Evolutionary conservation across 176 grass and related monocot genomes (phyloP).

Genomic region (Aegilops bicornis): DNA sequence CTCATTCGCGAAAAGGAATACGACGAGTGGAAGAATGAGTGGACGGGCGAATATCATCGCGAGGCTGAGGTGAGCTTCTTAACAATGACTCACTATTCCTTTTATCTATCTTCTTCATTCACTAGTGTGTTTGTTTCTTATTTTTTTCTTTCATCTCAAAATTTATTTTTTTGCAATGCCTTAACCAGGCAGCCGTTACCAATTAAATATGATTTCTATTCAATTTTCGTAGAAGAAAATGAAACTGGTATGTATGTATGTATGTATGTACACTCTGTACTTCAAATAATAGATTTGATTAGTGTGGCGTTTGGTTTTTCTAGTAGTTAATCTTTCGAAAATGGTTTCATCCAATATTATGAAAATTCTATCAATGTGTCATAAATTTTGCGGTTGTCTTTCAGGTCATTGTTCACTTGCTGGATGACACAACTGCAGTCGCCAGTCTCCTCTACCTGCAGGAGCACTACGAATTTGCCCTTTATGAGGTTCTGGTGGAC

Average conservation of each 20-base stretch:
- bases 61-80: not conserved
- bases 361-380: not conserved
- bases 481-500: not conserved
- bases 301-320: too few relatives aligned
- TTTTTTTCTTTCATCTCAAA: not conserved
- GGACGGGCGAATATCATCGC: not conserved
- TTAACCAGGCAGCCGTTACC: too few relatives aligned
- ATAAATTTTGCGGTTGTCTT: not conserved
- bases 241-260: too few relatives aligned
- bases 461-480: slow-evolving; percentile 7
- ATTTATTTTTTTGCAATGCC: not conserved
- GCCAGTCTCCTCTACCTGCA: not conserved
- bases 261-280: too few relatives aligned
- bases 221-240: too few relatives aligned
- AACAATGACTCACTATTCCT: too few relatives aligned
- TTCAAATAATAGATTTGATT: too few relatives aligned
- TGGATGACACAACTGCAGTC: not conserved
- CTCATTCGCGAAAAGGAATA: not conserved
- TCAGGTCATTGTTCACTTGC: not conserved
- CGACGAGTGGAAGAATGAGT: not conserved
- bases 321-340: not conserved
- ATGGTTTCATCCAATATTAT: not conserved
- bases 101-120: not conserved
- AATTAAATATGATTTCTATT: too few relatives aligned
- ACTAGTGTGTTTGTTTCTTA: not conserved